Evolutionary conservation across 2,329 filamentous ascomycete genomes (phyloP).

Genomic region (Alternaria ventricosa): DNA sequence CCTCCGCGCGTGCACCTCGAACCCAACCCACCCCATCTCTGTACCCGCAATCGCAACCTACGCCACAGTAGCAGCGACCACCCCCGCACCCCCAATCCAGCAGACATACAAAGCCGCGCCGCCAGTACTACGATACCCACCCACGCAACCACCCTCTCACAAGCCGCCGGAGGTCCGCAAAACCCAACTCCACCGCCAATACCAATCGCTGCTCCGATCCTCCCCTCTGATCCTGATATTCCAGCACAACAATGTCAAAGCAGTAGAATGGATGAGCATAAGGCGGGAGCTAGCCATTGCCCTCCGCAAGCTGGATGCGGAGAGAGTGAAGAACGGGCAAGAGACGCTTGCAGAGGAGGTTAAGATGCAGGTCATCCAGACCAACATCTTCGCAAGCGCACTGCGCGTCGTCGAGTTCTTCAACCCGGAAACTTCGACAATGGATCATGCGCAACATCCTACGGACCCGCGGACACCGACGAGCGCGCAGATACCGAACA

Average conservation of each 20-base stretch:
- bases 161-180: slow-evolving; percentile 87
- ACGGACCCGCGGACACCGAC: slow-evolving; percentile 43
- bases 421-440: slow-evolving; percentile 41
- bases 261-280: slow-evolving; percentile 76
- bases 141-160: slow-evolving; percentile 84
- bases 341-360: slow-evolving; percentile 64
- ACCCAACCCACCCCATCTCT: slow-evolving; percentile 37
- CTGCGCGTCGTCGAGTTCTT: slow-evolving; percentile 87
- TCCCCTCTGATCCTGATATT: slow-evolving; percentile 87
- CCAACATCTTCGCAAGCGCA: slow-evolving; percentile 85
- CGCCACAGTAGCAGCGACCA: slow-evolving; percentile 59
- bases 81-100: slow-evolving; percentile 60
- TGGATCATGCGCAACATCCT: slow-evolving; percentile 32
- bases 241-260: slow-evolving; percentile 78
- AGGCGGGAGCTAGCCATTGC: slow-evolving; percentile 71
- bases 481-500: slow-evolving; percentile 42
- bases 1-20: slow-evolving; percentile 34
- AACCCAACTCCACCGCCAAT: slow-evolving; percentile 84
- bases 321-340: slow-evolving; percentile 65
- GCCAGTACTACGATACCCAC: slow-evolving; percentile 59
- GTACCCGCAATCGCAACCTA: slow-evolving; percentile 49
- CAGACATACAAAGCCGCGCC: slow-evolving; percentile 54
- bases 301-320: slow-evolving; percentile 70
- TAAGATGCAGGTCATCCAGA: slow-evolving; percentile 84
- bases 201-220: slow-evolving; percentile 85